Percentiles rank a stretch among this genome's conserved stretches.
Conservation (phyloP, 2,329 filamentous ascomycete genomes). For the Aspergillus quadricinctus region DNA sequence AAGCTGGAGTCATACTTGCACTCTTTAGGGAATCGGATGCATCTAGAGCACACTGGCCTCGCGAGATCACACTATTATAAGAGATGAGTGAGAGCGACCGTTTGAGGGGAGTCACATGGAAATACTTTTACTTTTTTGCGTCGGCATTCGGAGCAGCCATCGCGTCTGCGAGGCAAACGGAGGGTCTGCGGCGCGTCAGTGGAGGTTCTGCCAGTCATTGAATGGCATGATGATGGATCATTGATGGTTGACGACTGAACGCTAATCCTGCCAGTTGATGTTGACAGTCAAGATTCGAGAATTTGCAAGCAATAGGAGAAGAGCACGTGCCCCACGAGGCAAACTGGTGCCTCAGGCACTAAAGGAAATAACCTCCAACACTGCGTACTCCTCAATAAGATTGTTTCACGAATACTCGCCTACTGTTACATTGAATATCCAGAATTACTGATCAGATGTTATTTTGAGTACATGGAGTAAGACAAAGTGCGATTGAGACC, state of each 20-base stretch:
- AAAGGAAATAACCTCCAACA: neutral
- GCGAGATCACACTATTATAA: constrained; percentile 21
- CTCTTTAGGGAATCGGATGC: constrained; percentile 19
- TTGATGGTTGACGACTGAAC: neutral
- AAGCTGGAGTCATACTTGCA: constrained; percentile 23
- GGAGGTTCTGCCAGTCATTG: neutral
- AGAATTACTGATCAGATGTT: neutral
- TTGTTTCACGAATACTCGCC: neutral
- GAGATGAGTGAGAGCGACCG: neutral
- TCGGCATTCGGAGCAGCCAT: constrained; percentile 27
- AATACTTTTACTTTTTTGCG: constrained; percentile 27
- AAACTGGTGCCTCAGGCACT: neutral
- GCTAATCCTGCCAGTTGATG: too few relatives aligned
- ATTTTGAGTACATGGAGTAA: neutral
- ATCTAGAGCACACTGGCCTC: constrained; percentile 23
- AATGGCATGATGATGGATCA: neutral
- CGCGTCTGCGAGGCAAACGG: constrained; percentile 16
- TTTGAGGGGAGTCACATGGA: neutral
- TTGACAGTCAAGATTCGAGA: neutral
- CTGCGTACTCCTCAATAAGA: neutral
- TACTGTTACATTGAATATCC: neutral
- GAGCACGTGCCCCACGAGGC: neutral
- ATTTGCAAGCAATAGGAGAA: neutral
- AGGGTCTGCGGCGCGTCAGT: neutral
- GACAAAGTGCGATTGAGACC: neutral